A percentile compares a stretch with the other conserved stretches of the same genome.
phyloP scores from a whole-genome alignment of 805 yeast genomes.

The Hanseniaspora thailandica region DNA sequence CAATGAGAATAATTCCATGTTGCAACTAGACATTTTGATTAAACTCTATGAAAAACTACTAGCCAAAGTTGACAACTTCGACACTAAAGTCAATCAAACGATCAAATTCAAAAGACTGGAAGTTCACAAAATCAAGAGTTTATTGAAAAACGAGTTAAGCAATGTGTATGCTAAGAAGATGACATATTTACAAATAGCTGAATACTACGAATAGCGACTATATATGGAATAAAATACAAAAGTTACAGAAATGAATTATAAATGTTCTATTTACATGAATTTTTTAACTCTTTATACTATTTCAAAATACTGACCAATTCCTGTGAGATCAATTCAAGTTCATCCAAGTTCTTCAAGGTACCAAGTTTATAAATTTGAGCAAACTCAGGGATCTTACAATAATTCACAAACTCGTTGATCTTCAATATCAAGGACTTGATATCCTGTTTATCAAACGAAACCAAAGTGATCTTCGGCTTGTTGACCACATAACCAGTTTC shows the following conservation, averaged over 20 bases:
- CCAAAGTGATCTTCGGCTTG: neutral
- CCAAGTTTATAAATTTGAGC: slow-evolving; percentile 4
- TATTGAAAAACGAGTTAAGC: slow-evolving; percentile 1
- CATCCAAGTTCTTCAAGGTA: neutral
- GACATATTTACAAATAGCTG: slow-evolving; percentile 1
- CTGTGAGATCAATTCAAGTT: neutral
- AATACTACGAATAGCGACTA: neutral
- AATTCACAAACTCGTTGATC: neutral
- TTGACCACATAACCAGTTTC: neutral
- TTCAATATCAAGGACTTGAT: neutral
- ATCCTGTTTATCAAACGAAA: neutral
- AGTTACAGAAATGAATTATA: no score
- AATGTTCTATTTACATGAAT: no score
- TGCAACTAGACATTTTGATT: neutral
- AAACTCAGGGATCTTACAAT: slow-evolving; percentile 3
- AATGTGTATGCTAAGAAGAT: neutral
- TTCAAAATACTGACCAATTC: neutral
- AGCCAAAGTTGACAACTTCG: neutral
- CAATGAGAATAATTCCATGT: neutral
- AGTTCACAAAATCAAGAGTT: neutral
- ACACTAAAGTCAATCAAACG: neutral
- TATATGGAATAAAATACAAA: neutral
- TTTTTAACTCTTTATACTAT: no score
- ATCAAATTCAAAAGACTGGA: slow-evolving; percentile 2
- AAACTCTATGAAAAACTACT: neutral